Percentiles rank a stretch among this genome's conserved stretches.
phyloP scores from a whole-genome alignment of 148 eudicot species.

The Camellia japonica region DNA sequence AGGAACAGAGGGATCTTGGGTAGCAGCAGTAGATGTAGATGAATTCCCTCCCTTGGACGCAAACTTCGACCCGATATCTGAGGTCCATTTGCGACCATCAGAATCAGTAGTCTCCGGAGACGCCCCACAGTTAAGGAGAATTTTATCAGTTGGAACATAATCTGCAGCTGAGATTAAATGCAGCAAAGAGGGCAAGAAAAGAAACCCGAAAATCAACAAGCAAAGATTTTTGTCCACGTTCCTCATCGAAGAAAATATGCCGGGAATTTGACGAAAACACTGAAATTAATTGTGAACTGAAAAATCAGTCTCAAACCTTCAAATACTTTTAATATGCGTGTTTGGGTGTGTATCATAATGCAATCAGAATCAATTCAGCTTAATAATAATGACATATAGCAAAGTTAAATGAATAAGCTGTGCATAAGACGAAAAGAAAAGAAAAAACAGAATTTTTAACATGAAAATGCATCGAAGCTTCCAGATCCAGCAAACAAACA shows the following conservation, averaged over 20 bases:
- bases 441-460: neutral
- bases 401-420: neutral
- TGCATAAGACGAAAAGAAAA: neutral
- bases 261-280: neutral
- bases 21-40: slow-evolving; percentile 40
- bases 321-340: neutral
- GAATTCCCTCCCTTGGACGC: slow-evolving; percentile 36
- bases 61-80: slow-evolving; percentile 65
- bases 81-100: slow-evolving; percentile 59
- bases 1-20: slow-evolving; percentile 61
- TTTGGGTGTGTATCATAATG: neutral
- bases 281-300: neutral
- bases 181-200: slow-evolving; percentile 30
- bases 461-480: neutral
- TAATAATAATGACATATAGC: neutral
- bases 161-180: slow-evolving; percentile 42
- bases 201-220: slow-evolving; percentile 13
- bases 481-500: slow-evolving; percentile 6
- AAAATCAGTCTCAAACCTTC: neutral
- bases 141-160: slow-evolving; percentile 60
- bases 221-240: slow-evolving; percentile 22
- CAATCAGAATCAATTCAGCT: neutral
- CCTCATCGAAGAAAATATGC: slow-evolving; percentile 34
- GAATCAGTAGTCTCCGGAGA: slow-evolving; percentile 49
- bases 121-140: slow-evolving; percentile 71